phyloP scores from a whole-genome alignment of 140 eudicot species.

The Anethum foeniculum region DNA sequence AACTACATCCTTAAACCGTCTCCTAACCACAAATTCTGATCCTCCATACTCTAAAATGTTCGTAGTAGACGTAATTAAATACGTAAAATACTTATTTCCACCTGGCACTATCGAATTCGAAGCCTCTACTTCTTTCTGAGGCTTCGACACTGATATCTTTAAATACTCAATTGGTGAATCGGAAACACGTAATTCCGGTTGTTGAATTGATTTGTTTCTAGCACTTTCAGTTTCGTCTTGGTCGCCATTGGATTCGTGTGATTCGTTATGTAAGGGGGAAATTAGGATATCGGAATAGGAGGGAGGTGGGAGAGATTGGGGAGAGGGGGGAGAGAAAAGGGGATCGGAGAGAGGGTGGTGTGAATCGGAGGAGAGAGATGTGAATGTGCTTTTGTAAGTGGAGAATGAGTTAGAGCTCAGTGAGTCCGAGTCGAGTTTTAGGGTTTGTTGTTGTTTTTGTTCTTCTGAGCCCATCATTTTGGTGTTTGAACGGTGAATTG shows the following conservation, averaged over 20 bases:
- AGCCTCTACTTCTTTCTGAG: conserved; percentile 60
- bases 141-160: conserved; percentile 52
- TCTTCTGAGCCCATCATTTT: conserved; percentile 48
- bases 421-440: conserved; percentile 27
- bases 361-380: conserved; percentile 40
- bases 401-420: conserved; percentile 38
- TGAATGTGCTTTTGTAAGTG: conserved; percentile 50
- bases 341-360: conserved; percentile 69
- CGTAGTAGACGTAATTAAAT: conserved; percentile 54
- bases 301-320: conserved; percentile 20
- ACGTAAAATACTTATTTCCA: conserved; percentile 43
- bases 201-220: background rate
- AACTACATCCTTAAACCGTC: conserved; percentile 70
- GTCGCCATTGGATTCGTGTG: background rate
- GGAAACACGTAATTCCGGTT: conserved; percentile 9
- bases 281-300: conserved; percentile 36
- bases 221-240: conserved; percentile 17
- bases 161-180: conserved; percentile 27
- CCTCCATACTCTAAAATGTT: conserved; percentile 48
- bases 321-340: conserved; percentile 37
- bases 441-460: conserved; percentile 27
- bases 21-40: conserved; percentile 46
- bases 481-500: background rate
- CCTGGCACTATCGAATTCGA: conserved; percentile 72
- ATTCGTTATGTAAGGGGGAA: conserved; percentile 19